Evolutionary conservation across 352 stramenopile genomes (phyloP).

Genomic region (Phytophthora vignae): DNA sequence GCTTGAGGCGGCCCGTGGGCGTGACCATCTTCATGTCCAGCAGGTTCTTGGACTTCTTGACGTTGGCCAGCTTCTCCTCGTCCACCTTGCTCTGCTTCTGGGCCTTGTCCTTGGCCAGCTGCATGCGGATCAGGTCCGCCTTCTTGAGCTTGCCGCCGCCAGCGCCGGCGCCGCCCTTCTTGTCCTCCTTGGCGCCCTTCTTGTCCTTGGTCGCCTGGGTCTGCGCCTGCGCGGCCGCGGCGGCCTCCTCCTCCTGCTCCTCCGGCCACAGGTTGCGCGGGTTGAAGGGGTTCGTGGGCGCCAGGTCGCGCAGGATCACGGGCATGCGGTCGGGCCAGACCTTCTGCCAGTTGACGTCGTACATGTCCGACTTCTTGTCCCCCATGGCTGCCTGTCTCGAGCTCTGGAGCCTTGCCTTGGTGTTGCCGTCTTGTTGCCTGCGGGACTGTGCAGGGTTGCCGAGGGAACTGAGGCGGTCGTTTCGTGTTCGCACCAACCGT

Average conservation of each 20-base stretch:
- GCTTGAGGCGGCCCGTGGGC: slow-evolving; percentile 79
- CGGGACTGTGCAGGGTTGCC: not conserved
- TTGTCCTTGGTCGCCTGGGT: slow-evolving; percentile 37
- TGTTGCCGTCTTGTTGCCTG: slow-evolving; percentile 3
- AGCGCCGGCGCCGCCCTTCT: slow-evolving; percentile 19
- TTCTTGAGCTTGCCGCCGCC: slow-evolving; percentile 78
- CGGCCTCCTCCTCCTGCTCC: slow-evolving; percentile 66
- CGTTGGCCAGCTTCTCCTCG: slow-evolving; percentile 89
- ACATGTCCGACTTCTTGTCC: slow-evolving; percentile 82
- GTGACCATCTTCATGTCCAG: slow-evolving; percentile 90
- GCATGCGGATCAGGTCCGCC: slow-evolving; percentile 87
- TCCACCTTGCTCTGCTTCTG: slow-evolving; percentile 90
- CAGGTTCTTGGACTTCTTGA: slow-evolving; percentile 85
- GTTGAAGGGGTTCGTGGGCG: slow-evolving; percentile 89
- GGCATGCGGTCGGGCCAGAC: slow-evolving; percentile 90
- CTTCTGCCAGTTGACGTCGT: slow-evolving; percentile 92
- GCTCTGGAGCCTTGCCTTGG: too few species aligned
- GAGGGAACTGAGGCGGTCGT: slow-evolving; percentile 14
- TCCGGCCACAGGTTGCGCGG: slow-evolving; percentile 87
- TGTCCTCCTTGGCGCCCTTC: slow-evolving; percentile 44
- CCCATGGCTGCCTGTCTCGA: slow-evolving; percentile 32
- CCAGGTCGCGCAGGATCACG: slow-evolving; percentile 87
- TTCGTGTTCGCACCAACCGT: slow-evolving; percentile 30
- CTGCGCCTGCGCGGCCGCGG: slow-evolving; percentile 6
- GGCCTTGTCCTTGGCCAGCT: slow-evolving; percentile 88